Evolutionary conservation across 2,329 filamentous ascomycete genomes (phyloP).

Genomic region (Ophiostoma quercus): DNA sequence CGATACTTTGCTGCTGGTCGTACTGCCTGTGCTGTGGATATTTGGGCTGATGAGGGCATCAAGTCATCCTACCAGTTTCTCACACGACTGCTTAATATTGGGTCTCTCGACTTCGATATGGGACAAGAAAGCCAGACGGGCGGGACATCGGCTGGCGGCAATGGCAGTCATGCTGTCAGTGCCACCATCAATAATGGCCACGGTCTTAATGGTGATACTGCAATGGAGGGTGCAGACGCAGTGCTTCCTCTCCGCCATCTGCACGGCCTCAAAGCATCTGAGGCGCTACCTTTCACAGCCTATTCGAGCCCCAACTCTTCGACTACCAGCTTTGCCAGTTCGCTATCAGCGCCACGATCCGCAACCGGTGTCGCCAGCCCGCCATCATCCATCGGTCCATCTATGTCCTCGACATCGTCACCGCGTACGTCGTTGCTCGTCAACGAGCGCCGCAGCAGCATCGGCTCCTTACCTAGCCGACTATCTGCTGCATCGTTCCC

Average conservation of each 20-base stretch:
- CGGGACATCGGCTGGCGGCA: constrained; percentile 4
- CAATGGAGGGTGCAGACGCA: constrained; percentile 23
- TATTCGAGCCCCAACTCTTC: constrained; percentile 29
- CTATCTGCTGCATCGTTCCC: constrained; percentile 26
- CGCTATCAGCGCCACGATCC: constrained; percentile 22
- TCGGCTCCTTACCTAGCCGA: constrained; percentile 27
- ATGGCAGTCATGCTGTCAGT: not conserved
- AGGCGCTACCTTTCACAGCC: constrained; percentile 17
- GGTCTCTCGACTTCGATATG: constrained; percentile 33
- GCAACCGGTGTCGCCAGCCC: constrained; percentile 23
- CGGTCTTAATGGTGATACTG: constrained; percentile 13
- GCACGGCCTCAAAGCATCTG: constrained; percentile 9
- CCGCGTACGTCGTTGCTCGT: constrained; percentile 25
- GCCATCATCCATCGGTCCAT: constrained; percentile 19
- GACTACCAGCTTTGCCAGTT: constrained; percentile 27
- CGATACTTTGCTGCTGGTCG: constrained; percentile 31
- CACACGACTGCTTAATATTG: constrained; percentile 31
- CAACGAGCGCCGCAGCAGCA: constrained; percentile 25
- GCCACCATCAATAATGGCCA: not conserved
- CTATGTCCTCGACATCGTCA: constrained; percentile 24
- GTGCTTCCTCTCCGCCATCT: constrained; percentile 18
- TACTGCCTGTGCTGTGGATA: constrained; percentile 29
- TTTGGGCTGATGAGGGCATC: constrained; percentile 32
- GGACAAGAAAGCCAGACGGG: constrained; percentile 17
- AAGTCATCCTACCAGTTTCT: constrained; percentile 34